Conservation (phyloP, 148 eudicot genomes). For the Rhododendron simsii region DNA sequence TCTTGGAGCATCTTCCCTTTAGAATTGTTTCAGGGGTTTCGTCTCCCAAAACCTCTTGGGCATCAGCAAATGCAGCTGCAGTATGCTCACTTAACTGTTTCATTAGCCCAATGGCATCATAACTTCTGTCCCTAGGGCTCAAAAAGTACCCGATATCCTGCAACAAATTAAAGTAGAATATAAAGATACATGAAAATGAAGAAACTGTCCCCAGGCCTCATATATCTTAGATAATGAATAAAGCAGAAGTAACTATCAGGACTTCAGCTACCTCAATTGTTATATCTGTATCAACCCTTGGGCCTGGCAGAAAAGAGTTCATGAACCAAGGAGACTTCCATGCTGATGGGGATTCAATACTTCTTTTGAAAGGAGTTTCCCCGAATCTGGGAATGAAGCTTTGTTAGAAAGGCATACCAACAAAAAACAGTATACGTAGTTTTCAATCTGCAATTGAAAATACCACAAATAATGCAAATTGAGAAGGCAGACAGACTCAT, state of each 20-base stretch:
- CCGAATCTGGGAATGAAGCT: conserved; percentile 42
- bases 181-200: not conserved
- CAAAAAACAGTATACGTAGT: not conserved
- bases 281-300: conserved; percentile 80
- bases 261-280: conserved; percentile 60
- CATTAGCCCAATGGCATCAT: conserved; percentile 88
- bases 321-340: conserved; percentile 98
- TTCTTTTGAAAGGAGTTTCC: conserved; percentile 79
- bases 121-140: conserved; percentile 73
- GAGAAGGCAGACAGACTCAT: not conserved
- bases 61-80: conserved; percentile 80
- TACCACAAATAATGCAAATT: not conserved
- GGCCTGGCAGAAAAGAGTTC: conserved; percentile 62
- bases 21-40: conserved; percentile 81
- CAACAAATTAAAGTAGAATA: not conserved
- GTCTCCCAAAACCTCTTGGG: conserved; percentile 74
- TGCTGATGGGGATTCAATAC: conserved; percentile 91
- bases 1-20: conserved; percentile 32
- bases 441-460: not conserved
- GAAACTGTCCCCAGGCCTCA: not conserved
- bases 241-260: not conserved
- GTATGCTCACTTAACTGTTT: conserved; percentile 75
- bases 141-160: conserved; percentile 79
- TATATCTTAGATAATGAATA: not conserved
- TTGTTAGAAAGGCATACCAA: conserved; percentile 8